Conservation (phyloP, 345 rosid genomes). For the Gossypium sturtianum region DNA sequence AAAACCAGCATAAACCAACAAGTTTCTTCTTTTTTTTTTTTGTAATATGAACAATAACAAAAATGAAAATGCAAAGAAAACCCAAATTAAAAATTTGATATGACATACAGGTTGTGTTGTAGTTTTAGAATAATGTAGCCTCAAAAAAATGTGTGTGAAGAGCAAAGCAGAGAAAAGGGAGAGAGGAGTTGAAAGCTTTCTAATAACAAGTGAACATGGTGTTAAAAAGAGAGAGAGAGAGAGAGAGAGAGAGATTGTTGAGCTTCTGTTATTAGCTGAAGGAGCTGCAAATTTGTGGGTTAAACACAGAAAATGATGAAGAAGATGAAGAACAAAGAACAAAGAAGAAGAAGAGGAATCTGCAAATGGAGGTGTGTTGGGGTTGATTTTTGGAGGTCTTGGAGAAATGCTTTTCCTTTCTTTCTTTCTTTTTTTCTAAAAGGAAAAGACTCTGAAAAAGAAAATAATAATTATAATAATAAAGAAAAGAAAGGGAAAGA, state of each 20-base stretch:
- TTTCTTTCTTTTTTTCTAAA: neutral
- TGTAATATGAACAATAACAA: neutral
- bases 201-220: slow-evolving; percentile 2
- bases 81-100: neutral
- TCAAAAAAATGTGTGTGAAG: neutral
- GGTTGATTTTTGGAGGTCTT: neutral
- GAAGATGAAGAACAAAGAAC: neutral
- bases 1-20: neutral
- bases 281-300: neutral
- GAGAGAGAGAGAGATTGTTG: no score
- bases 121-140: no score
- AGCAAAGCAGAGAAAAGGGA: neutral
- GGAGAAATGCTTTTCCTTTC: slow-evolving; percentile 4
- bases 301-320: neutral
- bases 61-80: neutral
- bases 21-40: no score
- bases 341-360: neutral
- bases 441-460: neutral
- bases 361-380: neutral
- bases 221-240: neutral
- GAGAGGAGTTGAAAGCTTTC: neutral
- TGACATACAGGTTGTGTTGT: neutral
- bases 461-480: neutral
- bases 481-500: neutral
- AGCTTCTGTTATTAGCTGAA: neutral